phyloP scores from a whole-genome alignment of 1,284 basidiomycete species.

The Microbotryum violaceum region DNA sequence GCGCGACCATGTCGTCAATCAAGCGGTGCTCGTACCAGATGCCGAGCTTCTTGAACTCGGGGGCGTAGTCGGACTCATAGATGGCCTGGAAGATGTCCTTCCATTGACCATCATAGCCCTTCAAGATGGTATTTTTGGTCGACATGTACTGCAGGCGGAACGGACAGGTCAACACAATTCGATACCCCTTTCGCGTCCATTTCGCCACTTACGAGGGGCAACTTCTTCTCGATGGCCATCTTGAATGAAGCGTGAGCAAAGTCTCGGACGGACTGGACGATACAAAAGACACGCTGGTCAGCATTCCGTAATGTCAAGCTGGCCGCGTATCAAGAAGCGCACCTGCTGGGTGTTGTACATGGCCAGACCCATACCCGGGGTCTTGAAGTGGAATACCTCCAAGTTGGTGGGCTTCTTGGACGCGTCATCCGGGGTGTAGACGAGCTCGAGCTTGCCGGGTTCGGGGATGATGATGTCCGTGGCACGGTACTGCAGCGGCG shows the following conservation, averaged over 20 bases:
- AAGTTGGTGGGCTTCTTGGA: constrained; percentile 35
- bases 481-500: constrained; percentile 60
- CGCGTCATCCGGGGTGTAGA: constrained; percentile 72
- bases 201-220: constrained; percentile 54
- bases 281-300: neutral
- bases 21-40: constrained; percentile 96
- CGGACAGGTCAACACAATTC: neutral
- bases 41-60: constrained; percentile 67
- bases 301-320: neutral
- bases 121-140: constrained; percentile 96
- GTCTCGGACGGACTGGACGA: constrained; percentile 68
- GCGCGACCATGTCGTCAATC: constrained; percentile 79
- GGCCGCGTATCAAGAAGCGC: constrained; percentile 23
- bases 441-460: constrained; percentile 79
- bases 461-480: constrained; percentile 83
- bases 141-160: constrained; percentile 64
- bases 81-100: constrained; percentile 72
- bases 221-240: constrained; percentile 93
- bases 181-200: constrained; percentile 21
- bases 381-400: constrained; percentile 84
- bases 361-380: constrained; percentile 63
- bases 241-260: constrained; percentile 98
- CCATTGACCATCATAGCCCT: constrained; percentile 95
- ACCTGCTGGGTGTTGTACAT: constrained; percentile 59
- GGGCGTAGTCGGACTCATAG: constrained; percentile 58